Base-by-base conservation (phyloP, 495 filamentous ascomycete genomes). In the Penicillium cinerascens region DNA sequence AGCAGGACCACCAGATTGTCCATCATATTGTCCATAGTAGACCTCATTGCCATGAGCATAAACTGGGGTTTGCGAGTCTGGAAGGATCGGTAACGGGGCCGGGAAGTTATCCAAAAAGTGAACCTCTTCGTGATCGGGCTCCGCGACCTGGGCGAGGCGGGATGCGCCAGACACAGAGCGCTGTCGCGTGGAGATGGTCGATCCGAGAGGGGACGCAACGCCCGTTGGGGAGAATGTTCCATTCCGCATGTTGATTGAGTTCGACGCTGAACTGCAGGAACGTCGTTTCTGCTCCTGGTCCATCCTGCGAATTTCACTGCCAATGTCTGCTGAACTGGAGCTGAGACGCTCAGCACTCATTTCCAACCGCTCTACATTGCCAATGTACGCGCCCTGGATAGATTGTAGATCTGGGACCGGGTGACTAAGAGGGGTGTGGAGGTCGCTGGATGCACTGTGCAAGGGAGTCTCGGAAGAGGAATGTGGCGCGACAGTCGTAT, bases 291-390 rank as follows among this genome's bases (percentile, higher is more conserved):
- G 85, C 57, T 90, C 89, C 49, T 80, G 75, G 61, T 90, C 86
- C 58, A 92, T 78, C 57, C 87, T 86, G 52, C 87, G 83, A 47
- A 96, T 89, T 59, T 91, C 89, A 63, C 85, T 83, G 38, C 84
- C 89, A 61, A 96, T 87, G 57, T 85, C 78, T 15, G 86, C 85
- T n/a, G 84, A 87, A 38, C 82, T 86, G 64, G 83, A 81, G 60
- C 87, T 91, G 63, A 96, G 73, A 35, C 85, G 80, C 70, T 95
- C 91, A 21, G 91, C 91, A 38, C 84, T 88, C 54, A 84, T 80
- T 62, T 96, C 91, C 55, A 96, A 74, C 39, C 87, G 81, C 65
- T 91, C 87, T 51, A 95, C 85, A 75, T 92, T 92, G 63, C 80
- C 78, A 18, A 83, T 70, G 61, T 87, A 89, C 25, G 86, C 86